Evolutionary conservation across 176 grass and related monocot species (phyloP).

Genomic region (Areca catechu): DNA sequence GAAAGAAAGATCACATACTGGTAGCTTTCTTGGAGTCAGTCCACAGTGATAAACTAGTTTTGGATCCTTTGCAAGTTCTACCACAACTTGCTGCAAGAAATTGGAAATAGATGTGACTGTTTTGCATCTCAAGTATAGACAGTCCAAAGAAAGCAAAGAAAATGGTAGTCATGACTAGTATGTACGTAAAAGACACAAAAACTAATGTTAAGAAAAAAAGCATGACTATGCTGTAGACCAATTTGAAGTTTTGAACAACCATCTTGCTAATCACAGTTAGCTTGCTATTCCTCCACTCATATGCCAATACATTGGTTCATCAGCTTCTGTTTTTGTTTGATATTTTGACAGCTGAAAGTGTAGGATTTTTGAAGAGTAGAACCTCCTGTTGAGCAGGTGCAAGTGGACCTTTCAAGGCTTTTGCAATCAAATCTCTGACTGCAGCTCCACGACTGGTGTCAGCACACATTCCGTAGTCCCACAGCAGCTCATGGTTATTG

Average conservation of each 20-base stretch:
- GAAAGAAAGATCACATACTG: conserved; percentile 32
- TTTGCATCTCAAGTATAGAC: conserved; percentile 1
- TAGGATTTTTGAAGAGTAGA: conserved; percentile 19
- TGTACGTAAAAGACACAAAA: no score
- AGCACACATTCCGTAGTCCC: conserved; percentile 89
- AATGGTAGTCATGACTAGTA: no score
- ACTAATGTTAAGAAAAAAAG: no score
- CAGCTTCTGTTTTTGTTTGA: no score
- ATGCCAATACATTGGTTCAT: no score
- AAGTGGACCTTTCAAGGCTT: conserved; percentile 78
- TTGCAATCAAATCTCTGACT: conserved; percentile 70
- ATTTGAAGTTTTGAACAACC: no score
- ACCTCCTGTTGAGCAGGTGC: conserved; percentile 84
- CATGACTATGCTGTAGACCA: no score
- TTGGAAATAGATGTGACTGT: conserved; percentile 15
- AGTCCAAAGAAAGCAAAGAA: no score
- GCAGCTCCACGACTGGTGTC: conserved; percentile 65
- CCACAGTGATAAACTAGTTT: conserved; percentile 92
- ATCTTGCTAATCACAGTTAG: no score
- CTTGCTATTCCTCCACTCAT: no score
- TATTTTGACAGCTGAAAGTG: no score
- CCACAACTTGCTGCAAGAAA: conserved; percentile 62
- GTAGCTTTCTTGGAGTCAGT: conserved; percentile 76
- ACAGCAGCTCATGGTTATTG: conserved; percentile 77
- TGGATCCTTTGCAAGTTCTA: conserved; percentile 60